Conservation (phyloP, 371 early-diverging fungal species). For the Mucor irregularis region DNA sequence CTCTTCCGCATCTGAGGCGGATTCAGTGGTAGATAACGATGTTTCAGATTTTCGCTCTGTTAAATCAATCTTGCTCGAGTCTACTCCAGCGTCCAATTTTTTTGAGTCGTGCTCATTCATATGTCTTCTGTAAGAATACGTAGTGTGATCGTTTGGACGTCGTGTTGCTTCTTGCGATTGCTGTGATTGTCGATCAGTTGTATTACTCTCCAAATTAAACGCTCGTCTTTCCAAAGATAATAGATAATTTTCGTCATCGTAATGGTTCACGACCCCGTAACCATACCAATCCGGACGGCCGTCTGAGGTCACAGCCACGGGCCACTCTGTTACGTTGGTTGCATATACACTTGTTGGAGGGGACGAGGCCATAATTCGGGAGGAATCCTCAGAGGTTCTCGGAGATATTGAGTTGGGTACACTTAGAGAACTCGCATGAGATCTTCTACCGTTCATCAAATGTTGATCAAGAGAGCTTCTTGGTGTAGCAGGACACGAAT, state of each 20-base stretch:
- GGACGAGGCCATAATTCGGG: not conserved
- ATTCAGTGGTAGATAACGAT: not conserved
- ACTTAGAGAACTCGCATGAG: not conserved
- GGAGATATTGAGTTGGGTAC: not conserved
- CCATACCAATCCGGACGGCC: conserved; percentile 24
- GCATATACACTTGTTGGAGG: not conserved
- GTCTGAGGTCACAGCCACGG: too few species aligned
- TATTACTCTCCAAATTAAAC: conserved; percentile 19
- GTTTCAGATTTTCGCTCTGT: too few species aligned
- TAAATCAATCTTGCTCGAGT: too few species aligned
- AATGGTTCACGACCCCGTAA: conserved; percentile 22
- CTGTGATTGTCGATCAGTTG: conserved; percentile 3
- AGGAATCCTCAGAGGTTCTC: conserved; percentile 11
- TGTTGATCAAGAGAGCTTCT: conserved; percentile 1
- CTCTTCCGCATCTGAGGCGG: not conserved
- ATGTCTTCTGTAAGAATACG: not conserved
- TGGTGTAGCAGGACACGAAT: conserved; percentile 17
- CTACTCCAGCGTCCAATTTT: too few species aligned
- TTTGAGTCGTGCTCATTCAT: too few species aligned
- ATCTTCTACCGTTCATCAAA: not conserved
- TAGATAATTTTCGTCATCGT: conserved; percentile 41
- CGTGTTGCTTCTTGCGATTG: conserved; percentile 4
- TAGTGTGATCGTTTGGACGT: not conserved
- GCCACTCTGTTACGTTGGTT: too few species aligned
- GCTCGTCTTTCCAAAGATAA: conserved; percentile 44